A percentile compares a stretch with the other conserved stretches of the same genome.
Conservation (phyloP, 2,329 filamentous ascomycete genomes). For the Diplodia scrobiculata region DNA sequence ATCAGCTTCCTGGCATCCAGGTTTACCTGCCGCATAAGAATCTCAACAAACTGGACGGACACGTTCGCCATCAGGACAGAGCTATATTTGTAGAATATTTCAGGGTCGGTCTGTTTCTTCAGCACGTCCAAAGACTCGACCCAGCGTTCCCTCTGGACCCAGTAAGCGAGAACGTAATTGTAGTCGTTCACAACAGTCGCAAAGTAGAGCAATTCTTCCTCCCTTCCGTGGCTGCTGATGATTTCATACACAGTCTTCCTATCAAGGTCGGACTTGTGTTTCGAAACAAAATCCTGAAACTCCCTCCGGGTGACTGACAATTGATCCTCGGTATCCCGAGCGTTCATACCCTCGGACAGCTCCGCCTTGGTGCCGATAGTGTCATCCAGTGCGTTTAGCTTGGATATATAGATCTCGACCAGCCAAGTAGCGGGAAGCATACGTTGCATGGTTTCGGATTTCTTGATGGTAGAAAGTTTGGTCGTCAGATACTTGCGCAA, state of each 20-base stretch:
- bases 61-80: constrained; percentile 93
- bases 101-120: constrained; percentile 87
- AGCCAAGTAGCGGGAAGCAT: constrained; percentile 96
- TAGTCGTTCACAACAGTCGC: constrained; percentile 87
- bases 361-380: constrained; percentile 88
- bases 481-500: constrained; percentile 85
- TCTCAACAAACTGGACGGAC: constrained; percentile 84
- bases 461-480: constrained; percentile 80
- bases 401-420: constrained; percentile 94
- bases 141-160: constrained; percentile 96
- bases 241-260: constrained; percentile 92
- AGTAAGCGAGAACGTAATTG: constrained; percentile 93
- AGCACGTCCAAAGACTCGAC: constrained; percentile 80
- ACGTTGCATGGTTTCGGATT: constrained; percentile 83
- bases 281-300: constrained; percentile 83
- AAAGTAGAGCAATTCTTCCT: constrained; percentile 89
- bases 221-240: constrained; percentile 90
- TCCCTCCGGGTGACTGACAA: constrained; percentile 72
- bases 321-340: constrained; percentile 70
- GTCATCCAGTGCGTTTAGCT: constrained; percentile 91
- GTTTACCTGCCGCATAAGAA: constrained; percentile 87
- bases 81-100: constrained; percentile 95
- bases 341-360: constrained; percentile 69
- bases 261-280: constrained; percentile 84
- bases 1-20: constrained; percentile 86